Evolutionary conservation across 2,329 filamentous ascomycete genomes (phyloP).

Genomic region (Dothidotthia symphoricarpi): DNA sequence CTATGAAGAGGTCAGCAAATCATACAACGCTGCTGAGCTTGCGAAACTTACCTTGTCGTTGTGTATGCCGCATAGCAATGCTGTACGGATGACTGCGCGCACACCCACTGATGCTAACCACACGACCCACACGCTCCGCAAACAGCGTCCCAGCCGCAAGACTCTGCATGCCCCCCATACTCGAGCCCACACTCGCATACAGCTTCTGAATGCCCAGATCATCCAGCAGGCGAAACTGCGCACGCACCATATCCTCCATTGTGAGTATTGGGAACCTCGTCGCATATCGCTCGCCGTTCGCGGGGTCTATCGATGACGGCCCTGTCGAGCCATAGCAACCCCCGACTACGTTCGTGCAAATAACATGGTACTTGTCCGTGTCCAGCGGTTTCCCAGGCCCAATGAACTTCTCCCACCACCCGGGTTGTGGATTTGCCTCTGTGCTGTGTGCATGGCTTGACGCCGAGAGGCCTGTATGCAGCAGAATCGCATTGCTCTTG

Average conservation of each 20-base stretch:
- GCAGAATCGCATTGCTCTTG: constrained; percentile 82
- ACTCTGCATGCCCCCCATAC: constrained; percentile 98
- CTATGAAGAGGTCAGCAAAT: constrained; percentile 41
- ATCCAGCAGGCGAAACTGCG: constrained; percentile 88
- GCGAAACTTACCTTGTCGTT: constrained; percentile 64
- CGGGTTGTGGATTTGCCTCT: constrained; percentile 77
- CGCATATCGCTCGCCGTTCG: constrained; percentile 83
- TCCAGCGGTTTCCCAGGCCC: constrained; percentile 81
- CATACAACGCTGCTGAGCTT: neutral
- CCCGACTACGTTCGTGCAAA: constrained; percentile 95
- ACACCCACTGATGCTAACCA: constrained; percentile 90
- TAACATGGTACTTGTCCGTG: constrained; percentile 86
- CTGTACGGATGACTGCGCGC: constrained; percentile 95
- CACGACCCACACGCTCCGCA: constrained; percentile 73
- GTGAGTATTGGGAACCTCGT: constrained; percentile 95
- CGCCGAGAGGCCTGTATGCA: constrained; percentile 94
- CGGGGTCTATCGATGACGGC: constrained; percentile 81
- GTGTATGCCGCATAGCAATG: constrained; percentile 97
- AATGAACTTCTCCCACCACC: constrained; percentile 99
- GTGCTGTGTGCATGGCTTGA: constrained; percentile 96
- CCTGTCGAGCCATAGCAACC: constrained; percentile 96
- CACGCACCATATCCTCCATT: constrained; percentile 95
- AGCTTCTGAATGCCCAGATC: constrained; percentile 71
- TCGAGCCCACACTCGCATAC: constrained; percentile 89
- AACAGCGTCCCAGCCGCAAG: constrained; percentile 83